Evolutionary conservation across 2,329 filamentous ascomycete genomes (phyloP).

Genomic region (Camillea tinctor): DNA sequence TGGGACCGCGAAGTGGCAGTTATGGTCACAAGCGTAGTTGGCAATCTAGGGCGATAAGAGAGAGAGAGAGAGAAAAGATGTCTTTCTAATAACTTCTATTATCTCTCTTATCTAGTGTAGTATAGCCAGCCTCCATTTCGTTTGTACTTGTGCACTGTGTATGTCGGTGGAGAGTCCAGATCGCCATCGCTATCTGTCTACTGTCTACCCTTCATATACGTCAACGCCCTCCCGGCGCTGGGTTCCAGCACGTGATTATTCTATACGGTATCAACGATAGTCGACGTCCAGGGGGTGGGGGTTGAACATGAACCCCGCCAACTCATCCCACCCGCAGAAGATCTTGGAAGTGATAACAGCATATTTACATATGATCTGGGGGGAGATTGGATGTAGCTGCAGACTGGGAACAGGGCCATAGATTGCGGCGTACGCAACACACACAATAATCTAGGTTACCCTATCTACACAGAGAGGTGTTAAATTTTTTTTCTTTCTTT

Average conservation of each 20-base stretch:
- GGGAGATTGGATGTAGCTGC: neutral
- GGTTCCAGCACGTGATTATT: neutral
- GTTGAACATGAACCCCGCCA: neutral
- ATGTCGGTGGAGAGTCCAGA: conserved; percentile 1
- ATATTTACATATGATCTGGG: neutral
- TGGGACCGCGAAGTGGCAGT: conserved; percentile 95
- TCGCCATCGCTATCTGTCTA: conserved; percentile 2
- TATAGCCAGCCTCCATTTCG: neutral
- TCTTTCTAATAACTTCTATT: neutral
- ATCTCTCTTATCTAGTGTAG: conserved; percentile 1
- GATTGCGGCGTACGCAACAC: too few relatives aligned
- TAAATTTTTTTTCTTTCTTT: too few relatives aligned
- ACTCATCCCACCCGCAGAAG: neutral
- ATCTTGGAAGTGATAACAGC: neutral
- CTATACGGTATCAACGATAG: neutral
- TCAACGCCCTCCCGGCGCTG: neutral
- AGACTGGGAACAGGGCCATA: neutral
- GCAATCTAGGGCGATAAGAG: conserved; percentile 46
- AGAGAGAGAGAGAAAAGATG: conserved; percentile 36
- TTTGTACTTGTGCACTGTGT: too few relatives aligned
- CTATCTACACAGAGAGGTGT: too few relatives aligned
- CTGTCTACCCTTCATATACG: too few relatives aligned
- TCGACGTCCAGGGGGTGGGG: neutral
- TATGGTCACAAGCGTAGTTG: conserved; percentile 83
- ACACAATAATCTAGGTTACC: too few relatives aligned